These are phyloP conservation scores for Coleophoma cylindrospora DNA, from an alignment of 2,329 filamentous ascomycete genomes.

Conservation along the genomic window DNA sequence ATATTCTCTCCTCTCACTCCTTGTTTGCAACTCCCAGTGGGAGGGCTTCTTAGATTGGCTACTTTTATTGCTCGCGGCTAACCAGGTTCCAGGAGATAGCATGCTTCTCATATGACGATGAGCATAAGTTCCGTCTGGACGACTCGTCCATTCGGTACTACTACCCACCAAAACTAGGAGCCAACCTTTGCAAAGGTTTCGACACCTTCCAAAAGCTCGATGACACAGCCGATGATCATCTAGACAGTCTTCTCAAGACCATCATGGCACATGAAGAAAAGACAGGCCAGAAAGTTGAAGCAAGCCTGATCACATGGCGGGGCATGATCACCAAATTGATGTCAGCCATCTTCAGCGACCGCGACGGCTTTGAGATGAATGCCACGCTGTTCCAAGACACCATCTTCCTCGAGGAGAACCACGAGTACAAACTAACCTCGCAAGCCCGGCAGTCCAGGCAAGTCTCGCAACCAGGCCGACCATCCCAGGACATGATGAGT, in stretches of 20 bases:
- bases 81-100: slow-evolving; percentile 66
- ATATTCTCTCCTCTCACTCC: no score
- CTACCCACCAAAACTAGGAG: slow-evolving; percentile 67
- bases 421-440: slow-evolving; percentile 63
- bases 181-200: slow-evolving; percentile 76
- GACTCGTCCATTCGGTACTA: slow-evolving; percentile 83
- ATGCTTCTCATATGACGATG: slow-evolving; percentile 86
- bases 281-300: slow-evolving; percentile 61
- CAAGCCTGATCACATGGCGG: slow-evolving; percentile 85
- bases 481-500: slow-evolving; percentile 76
- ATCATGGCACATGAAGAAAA: slow-evolving; percentile 69
- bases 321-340: slow-evolving; percentile 99
- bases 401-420: slow-evolving; percentile 92
- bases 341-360: slow-evolving; percentile 74
- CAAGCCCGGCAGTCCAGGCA: slow-evolving; percentile 51
- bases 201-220: slow-evolving; percentile 79
- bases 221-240: slow-evolving; percentile 77
- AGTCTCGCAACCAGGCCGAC: slow-evolving; percentile 42
- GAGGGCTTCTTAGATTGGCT: background rate
- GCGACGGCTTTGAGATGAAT: slow-evolving; percentile 93
- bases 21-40: background rate
- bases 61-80: background rate
- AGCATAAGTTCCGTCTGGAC: slow-evolving; percentile 71
- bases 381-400: slow-evolving; percentile 76
- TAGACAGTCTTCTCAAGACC: slow-evolving; percentile 76